These are phyloP conservation scores for Sugiyamaella pinicola DNA, from an alignment of 1,139 yeast genomes.

Conservation along the genomic window DNA sequence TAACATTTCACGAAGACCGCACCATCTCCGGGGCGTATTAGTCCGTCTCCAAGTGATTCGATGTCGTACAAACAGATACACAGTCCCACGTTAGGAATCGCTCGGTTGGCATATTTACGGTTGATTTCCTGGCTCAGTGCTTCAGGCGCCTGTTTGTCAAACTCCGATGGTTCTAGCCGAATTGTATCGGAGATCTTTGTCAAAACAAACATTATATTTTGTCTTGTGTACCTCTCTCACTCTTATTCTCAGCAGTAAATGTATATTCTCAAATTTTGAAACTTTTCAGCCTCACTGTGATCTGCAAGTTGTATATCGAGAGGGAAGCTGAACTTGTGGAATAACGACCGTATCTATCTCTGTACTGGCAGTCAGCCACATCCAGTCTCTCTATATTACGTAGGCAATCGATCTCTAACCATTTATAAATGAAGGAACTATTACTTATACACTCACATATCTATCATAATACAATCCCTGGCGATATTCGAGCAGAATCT, in stretches of 20 bases:
- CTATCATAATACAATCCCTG: too few relatives aligned
- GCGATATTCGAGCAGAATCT: too few relatives aligned
- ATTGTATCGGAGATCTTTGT: slow-evolving; percentile 80
- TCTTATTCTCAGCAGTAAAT: neutral
- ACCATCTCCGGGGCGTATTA: slow-evolving; percentile 95
- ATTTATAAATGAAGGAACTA: too few relatives aligned
- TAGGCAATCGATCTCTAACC: too few relatives aligned
- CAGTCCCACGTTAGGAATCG: slow-evolving; percentile 80
- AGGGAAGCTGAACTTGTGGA: neutral
- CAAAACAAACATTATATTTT: slow-evolving; percentile 69
- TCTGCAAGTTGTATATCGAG: neutral
- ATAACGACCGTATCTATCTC: too few relatives aligned
- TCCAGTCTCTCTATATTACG: too few relatives aligned
- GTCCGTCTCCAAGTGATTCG: slow-evolving; percentile 77
- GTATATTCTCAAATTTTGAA: neutral
- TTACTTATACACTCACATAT: too few relatives aligned
- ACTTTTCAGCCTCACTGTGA: neutral
- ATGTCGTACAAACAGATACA: slow-evolving; percentile 86
- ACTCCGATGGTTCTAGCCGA: slow-evolving; percentile 84
- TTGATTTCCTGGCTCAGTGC: slow-evolving; percentile 82
- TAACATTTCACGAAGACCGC: slow-evolving; percentile 67
- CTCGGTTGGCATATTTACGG: slow-evolving; percentile 75
- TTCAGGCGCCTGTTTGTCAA: slow-evolving; percentile 66
- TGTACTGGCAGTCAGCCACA: too few relatives aligned
- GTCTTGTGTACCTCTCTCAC: neutral